These are phyloP conservation scores for Pseudogymnoascus sp. DNA, from an alignment of 2,329 filamentous ascomycete species.

Conservation along the genomic window DNA sequence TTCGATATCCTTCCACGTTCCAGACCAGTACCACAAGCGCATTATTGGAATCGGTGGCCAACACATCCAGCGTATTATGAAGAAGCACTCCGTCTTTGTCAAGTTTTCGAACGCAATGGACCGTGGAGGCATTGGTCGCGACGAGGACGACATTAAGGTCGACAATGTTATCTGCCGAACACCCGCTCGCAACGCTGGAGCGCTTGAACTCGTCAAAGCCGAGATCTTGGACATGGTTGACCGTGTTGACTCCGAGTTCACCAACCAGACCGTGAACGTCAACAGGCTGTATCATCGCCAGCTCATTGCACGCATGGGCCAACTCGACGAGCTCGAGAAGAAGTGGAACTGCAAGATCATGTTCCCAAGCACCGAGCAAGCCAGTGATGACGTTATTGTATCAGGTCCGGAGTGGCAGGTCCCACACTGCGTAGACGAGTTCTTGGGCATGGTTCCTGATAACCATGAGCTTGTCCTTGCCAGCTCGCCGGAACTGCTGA, in stretches of 20 bases:
- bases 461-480: slow-evolving; percentile 85
- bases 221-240: slow-evolving; percentile 99
- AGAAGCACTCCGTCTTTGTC: slow-evolving; percentile 99
- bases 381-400: slow-evolving; percentile 90
- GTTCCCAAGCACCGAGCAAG: slow-evolving; percentile 94
- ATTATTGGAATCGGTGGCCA: slow-evolving; percentile 98
- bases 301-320: slow-evolving; percentile 75
- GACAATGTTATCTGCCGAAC: slow-evolving; percentile 99
- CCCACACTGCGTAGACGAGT: slow-evolving; percentile 90
- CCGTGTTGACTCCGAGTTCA: slow-evolving; percentile 78
- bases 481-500: slow-evolving; percentile 64
- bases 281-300: slow-evolving; percentile 94
- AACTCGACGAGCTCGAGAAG: slow-evolving; percentile 93
- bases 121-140: slow-evolving; percentile 79
- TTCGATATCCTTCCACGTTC: slow-evolving; percentile 97
- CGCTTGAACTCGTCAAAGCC: slow-evolving; percentile 92
- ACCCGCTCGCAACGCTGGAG: slow-evolving; percentile 92
- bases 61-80: slow-evolving; percentile 99
- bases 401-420: slow-evolving; percentile 98
- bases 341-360: slow-evolving; percentile 99
- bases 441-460: slow-evolving; percentile 95
- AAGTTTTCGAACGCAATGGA: slow-evolving; percentile 99
- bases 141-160: slow-evolving; percentile 96
- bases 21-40: slow-evolving; percentile 97
- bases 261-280: slow-evolving; percentile 85